Base-by-base conservation (phyloP, 148 eudicot genomes). In the Linanthus parryae region DNA sequence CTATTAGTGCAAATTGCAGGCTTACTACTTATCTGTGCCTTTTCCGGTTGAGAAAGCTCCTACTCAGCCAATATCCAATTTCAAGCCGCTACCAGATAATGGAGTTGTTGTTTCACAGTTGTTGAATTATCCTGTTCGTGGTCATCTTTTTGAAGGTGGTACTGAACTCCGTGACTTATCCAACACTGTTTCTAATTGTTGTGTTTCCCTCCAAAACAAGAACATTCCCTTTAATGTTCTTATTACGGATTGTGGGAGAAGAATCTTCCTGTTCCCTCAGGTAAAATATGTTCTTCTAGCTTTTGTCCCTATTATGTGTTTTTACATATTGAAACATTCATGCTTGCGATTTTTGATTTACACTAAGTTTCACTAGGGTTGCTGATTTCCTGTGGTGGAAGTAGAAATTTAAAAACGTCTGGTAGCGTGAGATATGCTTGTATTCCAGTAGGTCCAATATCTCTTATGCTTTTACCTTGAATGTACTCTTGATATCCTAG, bases 41-140 rank as follows among this genome's bases (percentile, higher is more conserved):
- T 82, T 89, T 56, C 87, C 95, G 0, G 69, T 78, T 34, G 97
- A 89, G 64, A 89, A 74, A 68, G 87, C 76, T 15, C 75, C 79
- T 1, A 69, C 73, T 19, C 52, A 50, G 50, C 73, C 48, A 46
- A 62, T 81, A 67, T 66, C 67, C 39, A 64, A 68, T 35, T 61
- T 62, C 4, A 56, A 62, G 19, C 35, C 17, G 50, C 24, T 42
- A 4, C 26, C 54, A 12, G 35, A 48, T 41, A 53, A 35, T 42
- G 84, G 95, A 12, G 90, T 85, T n/a, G 65, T 46, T 49, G 64
- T 89, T 38, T 84, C 90, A 17, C 73, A 75, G 40, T 60, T 89
- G 39, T 55, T 71, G 54, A 67, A 10, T 10, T 31, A 31, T 31
- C 36, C 36, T 10, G 36, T 31, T 5, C 36, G 36, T 5, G 36